Evolutionary conservation across 441 rosid genomes (phyloP).

Genomic region (Brassica balearica): DNA sequence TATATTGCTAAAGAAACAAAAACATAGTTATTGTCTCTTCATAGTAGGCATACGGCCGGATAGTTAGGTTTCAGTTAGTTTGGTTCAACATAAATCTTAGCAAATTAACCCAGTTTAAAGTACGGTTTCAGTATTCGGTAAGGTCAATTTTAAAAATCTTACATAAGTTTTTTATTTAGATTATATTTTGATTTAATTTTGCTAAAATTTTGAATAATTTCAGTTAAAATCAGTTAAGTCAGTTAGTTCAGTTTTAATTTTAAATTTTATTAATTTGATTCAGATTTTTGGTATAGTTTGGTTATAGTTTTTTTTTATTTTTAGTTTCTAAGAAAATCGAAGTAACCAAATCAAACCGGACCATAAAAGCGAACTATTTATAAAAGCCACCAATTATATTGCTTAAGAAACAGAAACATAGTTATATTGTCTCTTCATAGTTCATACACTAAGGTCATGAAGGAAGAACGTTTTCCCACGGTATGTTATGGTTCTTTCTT

Average conservation of each 20-base stretch:
- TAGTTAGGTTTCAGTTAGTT: no score
- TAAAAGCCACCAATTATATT: neutral
- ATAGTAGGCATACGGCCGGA: neutral
- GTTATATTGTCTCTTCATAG: neutral
- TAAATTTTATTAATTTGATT: neutral
- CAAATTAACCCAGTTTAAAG: no score
- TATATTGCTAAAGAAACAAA: conserved; percentile 13
- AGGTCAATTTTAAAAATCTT: neutral
- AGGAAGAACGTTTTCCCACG: conserved; percentile 62
- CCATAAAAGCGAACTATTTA: neutral
- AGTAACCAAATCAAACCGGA: no score
- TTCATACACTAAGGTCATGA: conserved; percentile 58
- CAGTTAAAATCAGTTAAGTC: neutral
- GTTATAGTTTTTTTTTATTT: neutral
- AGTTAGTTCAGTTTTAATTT: neutral
- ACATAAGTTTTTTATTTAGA: neutral
- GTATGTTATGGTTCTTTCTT: conserved; percentile 50
- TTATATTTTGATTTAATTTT: neutral
- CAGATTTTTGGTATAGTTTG: neutral
- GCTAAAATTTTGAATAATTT: neutral
- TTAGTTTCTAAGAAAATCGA: neutral
- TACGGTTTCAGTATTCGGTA: no score
- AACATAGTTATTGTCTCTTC: conserved; percentile 3
- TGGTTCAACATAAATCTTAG: neutral
- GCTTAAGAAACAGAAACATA: conserved; percentile 5